Conservation (phyloP, 2,329 filamentous ascomycete genomes). For the Xylariaceae sp. region DNA sequence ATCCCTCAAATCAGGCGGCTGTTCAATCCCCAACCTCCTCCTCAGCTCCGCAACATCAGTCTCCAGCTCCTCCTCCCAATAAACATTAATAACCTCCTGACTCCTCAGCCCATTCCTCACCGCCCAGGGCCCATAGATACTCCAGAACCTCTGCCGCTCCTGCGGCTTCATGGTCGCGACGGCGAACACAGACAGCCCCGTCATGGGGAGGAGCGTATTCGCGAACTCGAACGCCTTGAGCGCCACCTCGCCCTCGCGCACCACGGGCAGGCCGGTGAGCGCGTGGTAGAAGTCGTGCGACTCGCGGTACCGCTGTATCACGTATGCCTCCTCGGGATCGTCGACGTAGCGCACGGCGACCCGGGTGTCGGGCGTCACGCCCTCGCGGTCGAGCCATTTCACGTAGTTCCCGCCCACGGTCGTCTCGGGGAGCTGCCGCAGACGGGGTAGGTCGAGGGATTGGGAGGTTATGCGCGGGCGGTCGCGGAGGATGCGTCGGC, state of each 20-base stretch:
- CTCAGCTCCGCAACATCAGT: constrained; percentile 76
- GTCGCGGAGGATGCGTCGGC: constrained; percentile 85
- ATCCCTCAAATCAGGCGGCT: constrained; percentile 77
- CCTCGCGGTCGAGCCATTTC: constrained; percentile 88
- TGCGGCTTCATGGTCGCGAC: constrained; percentile 81
- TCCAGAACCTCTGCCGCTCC: constrained; percentile 71
- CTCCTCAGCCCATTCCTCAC: constrained; percentile 72
- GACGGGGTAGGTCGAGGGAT: constrained; percentile 59
- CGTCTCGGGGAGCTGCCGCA: constrained; percentile 68
- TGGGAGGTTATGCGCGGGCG: constrained; percentile 84
- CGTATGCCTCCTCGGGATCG: constrained; percentile 92
- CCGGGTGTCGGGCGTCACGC: constrained; percentile 87
- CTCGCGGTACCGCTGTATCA: constrained; percentile 97
- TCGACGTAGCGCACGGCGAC: constrained; percentile 83
- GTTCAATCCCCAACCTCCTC: constrained; percentile 74
- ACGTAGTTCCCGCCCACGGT: constrained; percentile 81
- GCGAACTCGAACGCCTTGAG: constrained; percentile 97
- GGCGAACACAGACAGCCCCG: constrained; percentile 77
- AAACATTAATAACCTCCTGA: constrained; percentile 87
- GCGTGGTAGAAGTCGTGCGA: constrained; percentile 98
- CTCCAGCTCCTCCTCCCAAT: constrained; percentile 93
- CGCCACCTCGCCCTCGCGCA: constrained; percentile 95
- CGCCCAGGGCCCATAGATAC: constrained; percentile 85
- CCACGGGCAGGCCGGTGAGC: constrained; percentile 81
- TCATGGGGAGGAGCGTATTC: constrained; percentile 94